Conservation (phyloP, 2,329 filamentous ascomycete species). For the Xylaria arbuscula region DNA sequence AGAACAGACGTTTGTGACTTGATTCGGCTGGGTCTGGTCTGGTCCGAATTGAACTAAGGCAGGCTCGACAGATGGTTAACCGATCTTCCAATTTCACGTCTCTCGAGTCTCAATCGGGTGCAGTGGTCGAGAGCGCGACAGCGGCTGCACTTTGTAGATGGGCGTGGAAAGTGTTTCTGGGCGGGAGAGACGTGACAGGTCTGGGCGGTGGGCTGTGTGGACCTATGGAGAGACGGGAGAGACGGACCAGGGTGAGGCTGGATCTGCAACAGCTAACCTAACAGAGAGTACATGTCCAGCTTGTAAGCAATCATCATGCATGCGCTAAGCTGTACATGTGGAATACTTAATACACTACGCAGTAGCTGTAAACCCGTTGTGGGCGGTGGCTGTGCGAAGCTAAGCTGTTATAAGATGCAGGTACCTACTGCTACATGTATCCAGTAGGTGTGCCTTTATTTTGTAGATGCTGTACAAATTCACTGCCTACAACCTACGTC, state of each 20-base stretch:
- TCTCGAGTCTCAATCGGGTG: neutral
- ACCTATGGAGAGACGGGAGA: neutral
- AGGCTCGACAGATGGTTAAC: too few species aligned
- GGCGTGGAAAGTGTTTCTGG: neutral
- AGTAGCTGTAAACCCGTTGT: too few species aligned
- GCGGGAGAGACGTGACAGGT: neutral
- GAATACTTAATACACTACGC: too few species aligned
- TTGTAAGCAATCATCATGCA: too few species aligned
- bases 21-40: neutral
- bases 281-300: neutral
- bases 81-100: neutral
- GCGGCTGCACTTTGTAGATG: neutral
- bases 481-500: too few species aligned
- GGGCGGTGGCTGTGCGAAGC: too few species aligned
- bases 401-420: too few species aligned
- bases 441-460: too few species aligned
- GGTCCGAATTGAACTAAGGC: too few species aligned
- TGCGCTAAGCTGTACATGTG: too few species aligned
- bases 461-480: too few species aligned
- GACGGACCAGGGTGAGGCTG: slow-evolving; percentile 13
- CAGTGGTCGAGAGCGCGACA: slow-evolving; percentile 5
- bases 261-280: slow-evolving; percentile 21
- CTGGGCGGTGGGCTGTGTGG: neutral
- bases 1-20: neutral
- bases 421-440: too few species aligned